These are phyloP conservation scores for Naganishia antarctica DNA, from an alignment of 768 basidiomycete species.

Conservation along the genomic window DNA sequence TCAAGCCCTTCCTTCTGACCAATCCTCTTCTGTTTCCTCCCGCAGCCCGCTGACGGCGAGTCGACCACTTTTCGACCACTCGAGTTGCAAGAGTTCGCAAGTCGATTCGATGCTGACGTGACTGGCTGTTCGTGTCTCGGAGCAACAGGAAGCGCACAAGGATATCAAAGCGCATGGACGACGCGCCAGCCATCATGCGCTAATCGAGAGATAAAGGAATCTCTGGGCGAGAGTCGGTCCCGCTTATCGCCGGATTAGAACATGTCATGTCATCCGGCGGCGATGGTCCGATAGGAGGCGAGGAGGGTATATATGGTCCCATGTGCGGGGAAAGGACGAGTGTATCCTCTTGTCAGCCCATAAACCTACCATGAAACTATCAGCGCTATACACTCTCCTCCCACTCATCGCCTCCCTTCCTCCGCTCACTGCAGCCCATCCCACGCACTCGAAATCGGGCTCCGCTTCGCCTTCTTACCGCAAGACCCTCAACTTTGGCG, in stretches of 20 bases:
- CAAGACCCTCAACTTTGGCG: slow-evolving; percentile 88
- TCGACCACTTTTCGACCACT: too few relatives aligned
- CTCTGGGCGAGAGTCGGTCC: background rate
- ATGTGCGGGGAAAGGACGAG: background rate
- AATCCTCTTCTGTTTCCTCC: too few relatives aligned
- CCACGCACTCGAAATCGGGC: too few relatives aligned
- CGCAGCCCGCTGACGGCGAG: too few relatives aligned
- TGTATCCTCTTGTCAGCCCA: background rate
- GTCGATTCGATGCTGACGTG: too few relatives aligned
- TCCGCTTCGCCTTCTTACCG: slow-evolving; percentile 50
- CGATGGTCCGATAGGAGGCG: background rate
- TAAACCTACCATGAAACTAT: slow-evolving; percentile 36
- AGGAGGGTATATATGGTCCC: background rate
- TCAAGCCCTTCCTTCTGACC: too few relatives aligned
- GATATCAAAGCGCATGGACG: too few relatives aligned
- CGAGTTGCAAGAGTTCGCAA: too few relatives aligned
- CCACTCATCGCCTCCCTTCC: slow-evolving; percentile 41
- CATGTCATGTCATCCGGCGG: background rate
- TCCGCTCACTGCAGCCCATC: slow-evolving; percentile 30
- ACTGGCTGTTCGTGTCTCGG: too few relatives aligned
- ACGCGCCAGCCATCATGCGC: too few relatives aligned
- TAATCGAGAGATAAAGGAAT: too few relatives aligned
- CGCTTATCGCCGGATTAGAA: background rate
- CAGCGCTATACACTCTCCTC: slow-evolving; percentile 44
- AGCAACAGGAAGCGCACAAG: too few relatives aligned